These are phyloP conservation scores for Helotiales sp. DNA, from an alignment of 2,329 filamentous ascomycete genomes.

Conservation along the genomic window DNA sequence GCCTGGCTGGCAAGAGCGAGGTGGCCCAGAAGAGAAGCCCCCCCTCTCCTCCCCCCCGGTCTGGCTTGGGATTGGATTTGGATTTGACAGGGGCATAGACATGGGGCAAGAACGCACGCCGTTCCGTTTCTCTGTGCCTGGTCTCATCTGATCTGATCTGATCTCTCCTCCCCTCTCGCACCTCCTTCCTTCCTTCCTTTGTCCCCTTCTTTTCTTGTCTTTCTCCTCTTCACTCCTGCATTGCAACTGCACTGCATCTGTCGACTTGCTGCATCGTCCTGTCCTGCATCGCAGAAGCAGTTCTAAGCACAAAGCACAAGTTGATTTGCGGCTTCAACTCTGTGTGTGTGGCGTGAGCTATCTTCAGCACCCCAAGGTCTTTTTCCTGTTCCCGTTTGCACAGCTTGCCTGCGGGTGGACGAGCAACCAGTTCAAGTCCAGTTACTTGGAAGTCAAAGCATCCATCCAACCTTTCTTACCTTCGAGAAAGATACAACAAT, in stretches of 20 bases:
- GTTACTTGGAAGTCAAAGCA: conserved; percentile 16
- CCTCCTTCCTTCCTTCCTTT: conserved; percentile 25
- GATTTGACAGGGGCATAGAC: background rate
- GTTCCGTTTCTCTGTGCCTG: conserved; percentile 21
- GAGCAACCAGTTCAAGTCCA: conserved; percentile 21
- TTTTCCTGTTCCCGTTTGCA: conserved; percentile 22
- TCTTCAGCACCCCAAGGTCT: background rate
- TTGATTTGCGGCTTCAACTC: conserved; percentile 26
- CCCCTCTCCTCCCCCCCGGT: no score
- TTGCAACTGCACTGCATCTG: conserved; percentile 29
- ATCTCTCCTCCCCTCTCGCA: conserved; percentile 17
- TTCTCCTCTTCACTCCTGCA: conserved; percentile 27
- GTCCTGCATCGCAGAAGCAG: conserved; percentile 6
- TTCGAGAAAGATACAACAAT: conserved; percentile 7
- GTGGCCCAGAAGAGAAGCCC: conserved; percentile 15
- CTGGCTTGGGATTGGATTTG: background rate
- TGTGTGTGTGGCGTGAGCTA: conserved; percentile 11
- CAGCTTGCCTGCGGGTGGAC: conserved; percentile 38
- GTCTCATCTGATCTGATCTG: conserved; percentile 13
- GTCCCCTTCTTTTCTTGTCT: conserved; percentile 27
- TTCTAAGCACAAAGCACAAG: conserved; percentile 4
- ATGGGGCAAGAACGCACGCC: background rate
- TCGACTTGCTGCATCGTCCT: conserved; percentile 19
- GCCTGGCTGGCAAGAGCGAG: background rate
- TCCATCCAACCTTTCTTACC: conserved; percentile 26